A percentile compares a stretch with the other conserved stretches of the same genome.
phyloP scores from a whole-genome alignment of 495 filamentous ascomycete genomes.

The Entonaema liquescens region DNA sequence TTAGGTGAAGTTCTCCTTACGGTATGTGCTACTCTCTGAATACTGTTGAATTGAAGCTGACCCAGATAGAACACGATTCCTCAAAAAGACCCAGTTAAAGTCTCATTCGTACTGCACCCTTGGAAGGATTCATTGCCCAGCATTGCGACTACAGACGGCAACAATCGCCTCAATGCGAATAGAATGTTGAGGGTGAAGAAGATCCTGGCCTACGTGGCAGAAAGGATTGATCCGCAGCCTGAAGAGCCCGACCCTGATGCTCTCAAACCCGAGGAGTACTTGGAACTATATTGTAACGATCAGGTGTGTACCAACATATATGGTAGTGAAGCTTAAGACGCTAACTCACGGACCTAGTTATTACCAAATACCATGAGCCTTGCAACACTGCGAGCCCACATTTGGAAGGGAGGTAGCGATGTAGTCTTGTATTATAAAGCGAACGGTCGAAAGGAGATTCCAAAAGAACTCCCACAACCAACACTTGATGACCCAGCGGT shows the following conservation, averaged over 20 bases:
- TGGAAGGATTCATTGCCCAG: constrained; percentile 79
- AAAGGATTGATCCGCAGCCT: constrained; percentile 77
- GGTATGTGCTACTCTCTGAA: constrained; percentile 51
- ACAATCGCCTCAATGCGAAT: constrained; percentile 92
- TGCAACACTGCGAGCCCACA: constrained; percentile 84
- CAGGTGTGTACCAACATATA: constrained; percentile 65
- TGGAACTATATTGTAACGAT: constrained; percentile 93
- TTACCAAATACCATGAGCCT: constrained; percentile 80
- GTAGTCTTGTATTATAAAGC: constrained; percentile 90
- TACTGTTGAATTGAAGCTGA: constrained; percentile 31
- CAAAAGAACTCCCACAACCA: constrained; percentile 42
- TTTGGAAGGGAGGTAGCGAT: constrained; percentile 93
- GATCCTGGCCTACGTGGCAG: constrained; percentile 90
- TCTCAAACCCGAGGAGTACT: constrained; percentile 86
- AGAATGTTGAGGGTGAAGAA: constrained; percentile 96
- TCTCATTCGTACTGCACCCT: constrained; percentile 89
- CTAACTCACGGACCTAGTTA: constrained; percentile 48
- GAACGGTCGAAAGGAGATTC: constrained; percentile 76
- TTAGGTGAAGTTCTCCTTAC: constrained; percentile 87
- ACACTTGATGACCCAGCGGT: constrained; percentile 34
- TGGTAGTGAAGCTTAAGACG: background rate
- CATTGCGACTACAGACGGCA: constrained; percentile 72
- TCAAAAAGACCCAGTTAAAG: constrained; percentile 89
- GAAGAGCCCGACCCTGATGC: constrained; percentile 62
- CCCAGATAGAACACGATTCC: constrained; percentile 75